Base-by-base conservation (phyloP, 345 rosid species). In the Eucalyptus camaldulensis region DNA sequence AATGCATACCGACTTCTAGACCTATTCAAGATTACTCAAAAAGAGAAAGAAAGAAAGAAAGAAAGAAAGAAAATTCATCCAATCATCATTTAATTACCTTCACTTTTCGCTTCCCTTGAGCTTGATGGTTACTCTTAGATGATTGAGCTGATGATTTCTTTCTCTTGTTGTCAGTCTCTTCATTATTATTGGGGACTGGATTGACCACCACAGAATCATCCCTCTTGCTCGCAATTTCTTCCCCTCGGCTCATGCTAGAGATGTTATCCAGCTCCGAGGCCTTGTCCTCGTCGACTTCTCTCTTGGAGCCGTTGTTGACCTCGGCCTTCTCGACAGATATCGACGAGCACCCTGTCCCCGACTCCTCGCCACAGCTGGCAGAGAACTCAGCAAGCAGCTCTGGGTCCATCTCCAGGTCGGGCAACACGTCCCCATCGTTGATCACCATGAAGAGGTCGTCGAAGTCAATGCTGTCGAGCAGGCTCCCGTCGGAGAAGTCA, bases 401-500 rank as follows among this genome's bases (percentile, higher is more conserved):
- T 7, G 93, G 91, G 88, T 95, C 98, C 94, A 96, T 92, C 95
- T 96, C 99, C 96, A 98, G 91, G 87, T 95, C 98, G 4, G 98
- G 98, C 80, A 96, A 87, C 88, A 89, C 90, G 89, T 94, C 97
- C 13, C 93, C 96, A 54, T 93, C 96, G 54, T 94, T 87, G 37
- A 97, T 93, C 8, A 96, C 96, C 86, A 90, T 65, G 80, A 97
- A 96, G 91, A 98, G 93, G 89, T 97, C 97, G 49, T 96, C 99
- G 86, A 97, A 96, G 89, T 95, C 96, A 72, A 97, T 96, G 88
- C 95, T 94, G 15, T 95, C 98, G 10, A 94, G 92, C 90, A 94
- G 80, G 90, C 87, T 88, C 56, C 91, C 90, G 43, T 95, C 96
- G 80, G 94, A 90, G 90, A 95, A 92, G 60, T 95, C 95, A 25